Conservation (phyloP, 202 grass and related monocot species). For the Carex sylvatica region DNA sequence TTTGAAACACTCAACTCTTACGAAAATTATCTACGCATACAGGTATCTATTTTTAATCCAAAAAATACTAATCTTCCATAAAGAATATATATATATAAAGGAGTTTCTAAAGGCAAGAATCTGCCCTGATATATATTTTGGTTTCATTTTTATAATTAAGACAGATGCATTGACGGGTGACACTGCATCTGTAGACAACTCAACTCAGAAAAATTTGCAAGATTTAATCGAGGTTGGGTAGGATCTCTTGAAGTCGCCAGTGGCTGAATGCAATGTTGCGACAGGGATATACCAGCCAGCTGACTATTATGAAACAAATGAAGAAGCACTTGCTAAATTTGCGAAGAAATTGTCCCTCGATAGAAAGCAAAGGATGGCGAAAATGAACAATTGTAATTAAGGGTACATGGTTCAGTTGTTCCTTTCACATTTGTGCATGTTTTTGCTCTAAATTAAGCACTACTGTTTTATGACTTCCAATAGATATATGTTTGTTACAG, state of each 20-base stretch:
- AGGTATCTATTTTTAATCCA: neutral
- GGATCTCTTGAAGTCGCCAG: slow-evolving; percentile 32
- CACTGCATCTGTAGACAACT: slow-evolving; percentile 21
- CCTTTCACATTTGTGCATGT: too few relatives aligned
- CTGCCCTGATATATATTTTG: neutral
- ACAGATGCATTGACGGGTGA: slow-evolving; percentile 35
- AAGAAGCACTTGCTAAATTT: slow-evolving; percentile 32
- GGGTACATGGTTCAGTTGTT: neutral
- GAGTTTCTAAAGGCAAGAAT: neutral
- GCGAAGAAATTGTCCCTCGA: slow-evolving; percentile 41
- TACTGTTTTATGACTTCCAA: too few relatives aligned
- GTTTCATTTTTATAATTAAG: neutral
- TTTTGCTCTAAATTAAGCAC: neutral
- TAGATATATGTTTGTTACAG: too few relatives aligned
- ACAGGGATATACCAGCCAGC: slow-evolving; percentile 32
- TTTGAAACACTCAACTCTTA: slow-evolving; percentile 27
- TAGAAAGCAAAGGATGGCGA: slow-evolving; percentile 35
- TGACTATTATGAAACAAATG: slow-evolving; percentile 25
- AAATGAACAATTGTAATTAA: neutral
- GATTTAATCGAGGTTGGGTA: slow-evolving; percentile 28
- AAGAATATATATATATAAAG: too few relatives aligned
- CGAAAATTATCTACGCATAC: slow-evolving; percentile 30
- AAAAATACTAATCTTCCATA: too few relatives aligned
- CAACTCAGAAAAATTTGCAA: slow-evolving; percentile 12
- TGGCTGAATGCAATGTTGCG: slow-evolving; percentile 33